Evolutionary conservation across 139 green algal species (phyloP), one percentile per base, ranked within the genome.

Genomic region (Prasinococcaceae sp.): DNA sequence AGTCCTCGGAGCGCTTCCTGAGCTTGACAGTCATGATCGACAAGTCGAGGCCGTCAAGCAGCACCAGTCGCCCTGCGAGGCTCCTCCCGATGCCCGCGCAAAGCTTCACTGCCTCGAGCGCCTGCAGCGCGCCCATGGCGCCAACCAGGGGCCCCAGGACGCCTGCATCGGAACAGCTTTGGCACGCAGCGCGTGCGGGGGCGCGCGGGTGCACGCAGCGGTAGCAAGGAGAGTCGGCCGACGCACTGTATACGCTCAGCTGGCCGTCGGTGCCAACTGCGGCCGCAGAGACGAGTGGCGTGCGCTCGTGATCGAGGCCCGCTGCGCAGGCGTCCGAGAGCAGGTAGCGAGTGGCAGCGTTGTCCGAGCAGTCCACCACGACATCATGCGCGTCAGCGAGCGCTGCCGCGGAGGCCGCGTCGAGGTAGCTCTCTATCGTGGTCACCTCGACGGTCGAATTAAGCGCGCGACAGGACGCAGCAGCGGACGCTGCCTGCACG

Each of bases 321-420:
- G 14, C 14, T n/a, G 80, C 55, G 45, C 53, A 69, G 25, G 63
- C 65, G 38, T 77, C 81, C 65, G 70, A 92, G 51, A 94, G 53
- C 3, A 97, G 76, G 70, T 99, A 99, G 6, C 92, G 69, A 1
- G 82, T 93, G 30, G 76, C 58, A 0, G 81, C 70, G 59, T 99
- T 98, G 81, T 99, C 92, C 5, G 64, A 86, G 44, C 68, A 76
- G 53, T 99, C 92, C 1, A 97, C 32, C 3, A 98, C 72, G 3
- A 95, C 77, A 50, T 93, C 79, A 54, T 92, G 94, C 6, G n/a
- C n/a, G n/a, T n/a, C n/a, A n/a, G n/a, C n/a, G n/a, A n/a, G n/a
- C n/a, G n/a, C n/a, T n/a, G n/a, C n/a, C n/a, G n/a, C n/a, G n/a
- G n/a, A n/a, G n/a, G n/a, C n/a, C n/a, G n/a, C n/a, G n/a, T n/a